A percentile compares a stretch with the other conserved stretches of the same genome.
These are phyloP conservation scores for Phytophthora palmivora DNA, from an alignment of 352 stramenopile genomes.

Conservation along the genomic window DNA sequence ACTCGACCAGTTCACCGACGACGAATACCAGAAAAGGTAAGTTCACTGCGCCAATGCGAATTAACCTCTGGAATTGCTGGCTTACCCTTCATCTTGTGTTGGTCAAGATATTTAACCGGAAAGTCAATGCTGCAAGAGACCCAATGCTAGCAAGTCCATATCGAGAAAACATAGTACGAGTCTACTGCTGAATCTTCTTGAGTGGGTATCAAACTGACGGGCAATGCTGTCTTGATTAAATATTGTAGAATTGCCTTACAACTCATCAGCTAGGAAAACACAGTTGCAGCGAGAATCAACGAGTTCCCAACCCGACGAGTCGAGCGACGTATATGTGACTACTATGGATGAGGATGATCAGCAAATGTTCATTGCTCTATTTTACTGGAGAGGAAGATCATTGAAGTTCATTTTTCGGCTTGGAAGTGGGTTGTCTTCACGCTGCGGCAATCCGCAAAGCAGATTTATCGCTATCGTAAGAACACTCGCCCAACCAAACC, in stretches of 20 bases:
- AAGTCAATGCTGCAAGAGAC: constrained; percentile 8
- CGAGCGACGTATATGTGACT: constrained; percentile 29
- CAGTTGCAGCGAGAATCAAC: background rate
- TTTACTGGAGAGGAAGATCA: constrained; percentile 53
- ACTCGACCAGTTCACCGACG: constrained; percentile 3
- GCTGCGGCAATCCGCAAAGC: constrained; percentile 26
- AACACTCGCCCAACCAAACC: background rate
- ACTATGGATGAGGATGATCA: constrained; percentile 48
- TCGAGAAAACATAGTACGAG: constrained; percentile 15
- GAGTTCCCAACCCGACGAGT: constrained; percentile 2
- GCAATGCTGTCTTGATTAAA: background rate
- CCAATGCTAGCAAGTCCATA: background rate
- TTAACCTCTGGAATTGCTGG: background rate
- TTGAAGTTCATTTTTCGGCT: constrained; percentile 46
- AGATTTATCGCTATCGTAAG: constrained; percentile 7
- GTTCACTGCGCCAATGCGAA: background rate
- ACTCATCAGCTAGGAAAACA: background rate
- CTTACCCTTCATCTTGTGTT: background rate
- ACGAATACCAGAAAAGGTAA: constrained; percentile 4
- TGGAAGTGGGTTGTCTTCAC: constrained; percentile 47
- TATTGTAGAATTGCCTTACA: constrained; percentile 1
- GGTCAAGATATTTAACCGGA: constrained; percentile 1
- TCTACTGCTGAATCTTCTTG: background rate
- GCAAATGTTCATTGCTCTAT: constrained; percentile 50
- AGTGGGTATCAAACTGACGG: constrained; percentile 1